Base-by-base conservation (phyloP, 345 rosid species). In the Linum lewisii region DNA sequence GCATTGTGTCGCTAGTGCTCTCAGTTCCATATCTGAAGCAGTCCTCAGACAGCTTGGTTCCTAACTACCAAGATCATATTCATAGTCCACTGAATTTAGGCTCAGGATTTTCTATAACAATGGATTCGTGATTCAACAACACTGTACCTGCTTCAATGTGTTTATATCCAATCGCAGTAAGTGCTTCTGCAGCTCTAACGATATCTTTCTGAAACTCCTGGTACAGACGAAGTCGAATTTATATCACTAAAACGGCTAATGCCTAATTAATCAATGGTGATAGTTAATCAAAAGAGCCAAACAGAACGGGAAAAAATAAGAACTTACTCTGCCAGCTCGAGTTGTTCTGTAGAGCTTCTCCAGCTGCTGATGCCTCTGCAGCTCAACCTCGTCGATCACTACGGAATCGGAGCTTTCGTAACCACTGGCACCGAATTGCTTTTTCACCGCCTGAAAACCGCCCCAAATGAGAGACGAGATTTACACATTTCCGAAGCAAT, bases 331-430 rank as follows among this genome's bases (percentile, higher is more conserved):
- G 11, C 80, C 88, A 9, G 87, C 68, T 56, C 95, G 95, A 66
- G 98, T 92, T 54, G 84, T 69, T 29, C 83, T 77, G 75, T 92
- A 92, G 60, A 88, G 79, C 57, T 92, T 92, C 57, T 92, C 96
- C 37, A 92, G 79, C 52, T 92, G 95, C 13, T 86, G 94, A 79
- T 92, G 98, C 49, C 98, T 84, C 63, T 88, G 96, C 95, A 92
- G 64, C 79, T 88, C 98, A 1, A 86, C 70, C 77, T 92, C 97
- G 60, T 92, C 98, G 59, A 84, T 88, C 62, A 88, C 95, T 81
- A 92, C 61, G 9, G 83, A 87, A 73, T 74, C 87, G 0, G 98
- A 92, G 74, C 91, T 83, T 56, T 88, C 97, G 59, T 92, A 92
- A 16, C 98, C 98, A 66, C 86, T 79, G 21, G 84, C 87, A 70